phyloP scores from a whole-genome alignment of 2,329 filamentous ascomycete species.

The Pseudogymnoascus pannorum region DNA sequence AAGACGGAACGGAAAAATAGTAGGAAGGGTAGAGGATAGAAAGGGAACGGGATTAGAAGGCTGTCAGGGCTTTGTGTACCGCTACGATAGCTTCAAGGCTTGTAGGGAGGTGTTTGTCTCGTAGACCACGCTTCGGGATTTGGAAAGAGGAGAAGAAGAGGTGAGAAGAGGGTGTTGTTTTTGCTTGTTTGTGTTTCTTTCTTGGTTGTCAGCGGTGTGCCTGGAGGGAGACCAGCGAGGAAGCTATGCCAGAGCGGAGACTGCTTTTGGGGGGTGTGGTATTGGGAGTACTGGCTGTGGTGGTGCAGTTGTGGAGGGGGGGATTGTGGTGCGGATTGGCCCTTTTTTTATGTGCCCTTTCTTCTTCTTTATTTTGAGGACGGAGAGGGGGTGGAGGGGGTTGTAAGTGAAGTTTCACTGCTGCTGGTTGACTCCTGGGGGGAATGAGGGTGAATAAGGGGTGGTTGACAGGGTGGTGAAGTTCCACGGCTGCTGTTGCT shows the following conservation, averaged over 20 bases:
- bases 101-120: background rate
- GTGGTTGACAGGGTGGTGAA: background rate
- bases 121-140: too few species aligned
- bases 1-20: too few species aligned
- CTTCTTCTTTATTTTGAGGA: background rate
- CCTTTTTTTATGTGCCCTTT: background rate
- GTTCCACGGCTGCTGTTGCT: background rate
- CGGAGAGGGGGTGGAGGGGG: background rate
- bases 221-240: background rate
- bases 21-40: too few species aligned
- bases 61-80: background rate
- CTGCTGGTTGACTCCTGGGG: background rate
- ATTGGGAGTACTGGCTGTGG: background rate
- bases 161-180: background rate
- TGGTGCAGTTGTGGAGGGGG: background rate
- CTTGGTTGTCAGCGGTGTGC: background rate
- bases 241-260: background rate
- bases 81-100: background rate
- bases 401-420: background rate
- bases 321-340: background rate
- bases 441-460: background rate
- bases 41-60: background rate
- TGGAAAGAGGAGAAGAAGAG: background rate
- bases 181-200: constrained; percentile 18
- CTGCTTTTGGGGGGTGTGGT: background rate